These are phyloP conservation scores for Laguncularia racemosa DNA, from an alignment of 345 rosid genomes.

Conservation along the genomic window DNA sequence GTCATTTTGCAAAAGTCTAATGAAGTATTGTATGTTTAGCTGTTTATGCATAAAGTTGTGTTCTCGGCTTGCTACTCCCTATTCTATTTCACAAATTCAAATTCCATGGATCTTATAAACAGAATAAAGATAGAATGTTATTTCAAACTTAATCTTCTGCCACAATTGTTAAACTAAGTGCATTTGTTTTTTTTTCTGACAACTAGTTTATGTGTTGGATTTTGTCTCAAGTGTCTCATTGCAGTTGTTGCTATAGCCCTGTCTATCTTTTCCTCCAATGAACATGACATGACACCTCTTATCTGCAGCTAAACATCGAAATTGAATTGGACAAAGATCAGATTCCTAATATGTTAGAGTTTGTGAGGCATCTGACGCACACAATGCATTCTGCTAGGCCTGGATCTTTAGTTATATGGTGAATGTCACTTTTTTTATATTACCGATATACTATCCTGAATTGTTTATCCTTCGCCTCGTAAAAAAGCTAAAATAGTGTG, in stretches of 20 bases:
- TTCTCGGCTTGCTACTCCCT: too few species aligned
- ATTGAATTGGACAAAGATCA: slow-evolving; percentile 33
- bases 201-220: too few species aligned
- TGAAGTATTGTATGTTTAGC: too few species aligned
- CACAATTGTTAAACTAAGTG: neutral
- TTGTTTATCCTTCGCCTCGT: neutral
- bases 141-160: neutral
- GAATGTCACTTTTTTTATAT: slow-evolving; percentile 5
- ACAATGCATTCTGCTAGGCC: slow-evolving; percentile 59
- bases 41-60: too few species aligned
- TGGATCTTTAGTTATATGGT: slow-evolving; percentile 83
- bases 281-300: slow-evolving; percentile 4
- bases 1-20: too few species aligned
- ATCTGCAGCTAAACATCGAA: slow-evolving; percentile 72
- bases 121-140: too few species aligned
- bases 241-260: neutral
- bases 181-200: too few species aligned
- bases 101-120: too few species aligned
- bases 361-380: slow-evolving; percentile 59
- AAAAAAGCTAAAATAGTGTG: neutral
- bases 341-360: slow-evolving; percentile 56
- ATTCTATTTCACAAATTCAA: too few species aligned
- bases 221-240: neutral
- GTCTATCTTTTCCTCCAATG: neutral
- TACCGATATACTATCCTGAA: neutral